phyloP scores from a whole-genome alignment of 2,329 filamentous ascomycete genomes.

The Pseudopyricularia cyperi region DNA sequence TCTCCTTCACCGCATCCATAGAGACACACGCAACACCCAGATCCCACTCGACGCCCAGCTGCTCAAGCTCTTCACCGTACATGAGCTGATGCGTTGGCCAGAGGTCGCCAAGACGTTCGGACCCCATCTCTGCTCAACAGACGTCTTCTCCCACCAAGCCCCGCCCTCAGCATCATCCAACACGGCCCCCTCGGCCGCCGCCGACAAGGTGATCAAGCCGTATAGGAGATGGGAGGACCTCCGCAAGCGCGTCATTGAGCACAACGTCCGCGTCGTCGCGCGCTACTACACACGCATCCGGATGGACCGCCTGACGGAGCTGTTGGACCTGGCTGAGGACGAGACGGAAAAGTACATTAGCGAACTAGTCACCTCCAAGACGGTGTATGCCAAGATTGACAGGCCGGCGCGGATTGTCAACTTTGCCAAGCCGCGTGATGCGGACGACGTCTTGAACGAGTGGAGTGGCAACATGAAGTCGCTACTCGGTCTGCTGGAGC shows the following conservation, averaged over 20 bases:
- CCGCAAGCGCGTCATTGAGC: slow-evolving; percentile 96
- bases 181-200: slow-evolving; percentile 37
- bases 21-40: slow-evolving; percentile 68
- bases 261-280: slow-evolving; percentile 93
- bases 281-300: slow-evolving; percentile 98
- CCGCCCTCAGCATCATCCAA: background rate
- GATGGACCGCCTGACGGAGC: slow-evolving; percentile 77
- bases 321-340: slow-evolving; percentile 84
- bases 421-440: slow-evolving; percentile 89
- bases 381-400: slow-evolving; percentile 95
- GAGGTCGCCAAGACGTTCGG: slow-evolving; percentile 83
- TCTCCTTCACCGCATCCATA: slow-evolving; percentile 82
- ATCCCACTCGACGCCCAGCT: slow-evolving; percentile 73
- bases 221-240: slow-evolving; percentile 84
- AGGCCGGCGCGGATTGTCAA: slow-evolving; percentile 82
- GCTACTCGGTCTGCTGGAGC: slow-evolving; percentile 62
- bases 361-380: slow-evolving; percentile 93
- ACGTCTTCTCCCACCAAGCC: slow-evolving; percentile 64
- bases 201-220: slow-evolving; percentile 56
- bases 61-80: slow-evolving; percentile 86
- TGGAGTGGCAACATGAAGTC: slow-evolving; percentile 86
- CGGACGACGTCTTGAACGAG: slow-evolving; percentile 93
- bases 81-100: slow-evolving; percentile 97
- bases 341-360: slow-evolving; percentile 99
- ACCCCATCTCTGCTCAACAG: slow-evolving; percentile 73